These are phyloP conservation scores for Fragaria vesca DNA, from an alignment of 306 rosid species.

Conservation along the genomic window DNA sequence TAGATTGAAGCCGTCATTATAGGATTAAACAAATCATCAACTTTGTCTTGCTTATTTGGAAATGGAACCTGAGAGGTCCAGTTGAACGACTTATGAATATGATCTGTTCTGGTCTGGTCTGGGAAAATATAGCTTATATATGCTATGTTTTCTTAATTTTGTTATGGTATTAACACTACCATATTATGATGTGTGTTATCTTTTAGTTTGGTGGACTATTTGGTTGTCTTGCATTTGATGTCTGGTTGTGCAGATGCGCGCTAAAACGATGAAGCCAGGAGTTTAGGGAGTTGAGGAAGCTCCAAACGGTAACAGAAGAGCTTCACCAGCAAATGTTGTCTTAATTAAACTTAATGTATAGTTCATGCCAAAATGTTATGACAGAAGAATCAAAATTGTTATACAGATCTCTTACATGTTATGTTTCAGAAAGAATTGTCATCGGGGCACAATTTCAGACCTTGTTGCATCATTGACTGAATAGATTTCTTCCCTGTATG, in stretches of 20 bases:
- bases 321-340: background rate
- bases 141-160: no score
- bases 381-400: background rate
- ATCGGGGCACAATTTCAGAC: background rate
- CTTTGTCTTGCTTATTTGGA: no score
- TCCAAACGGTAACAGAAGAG: background rate
- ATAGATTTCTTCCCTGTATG: background rate
- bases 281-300: background rate
- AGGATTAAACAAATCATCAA: no score
- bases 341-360: background rate
- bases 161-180: no score
- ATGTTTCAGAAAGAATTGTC: background rate
- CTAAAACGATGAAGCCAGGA: background rate
- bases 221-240: conserved; percentile 10
- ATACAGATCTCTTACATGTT: background rate
- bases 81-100: no score
- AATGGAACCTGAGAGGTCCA: background rate
- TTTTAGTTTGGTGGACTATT: background rate
- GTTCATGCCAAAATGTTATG: background rate
- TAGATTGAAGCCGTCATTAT: conserved; percentile 25
- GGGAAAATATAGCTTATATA: no score
- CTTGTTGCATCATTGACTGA: conserved; percentile 12
- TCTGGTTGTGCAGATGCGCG: background rate
- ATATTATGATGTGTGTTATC: background rate
- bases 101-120: background rate